Evolutionary conservation across 2,329 filamentous ascomycete genomes (phyloP), one percentile per base, ranked within the genome.

Genomic region (Cyphellophora europaea): DNA sequence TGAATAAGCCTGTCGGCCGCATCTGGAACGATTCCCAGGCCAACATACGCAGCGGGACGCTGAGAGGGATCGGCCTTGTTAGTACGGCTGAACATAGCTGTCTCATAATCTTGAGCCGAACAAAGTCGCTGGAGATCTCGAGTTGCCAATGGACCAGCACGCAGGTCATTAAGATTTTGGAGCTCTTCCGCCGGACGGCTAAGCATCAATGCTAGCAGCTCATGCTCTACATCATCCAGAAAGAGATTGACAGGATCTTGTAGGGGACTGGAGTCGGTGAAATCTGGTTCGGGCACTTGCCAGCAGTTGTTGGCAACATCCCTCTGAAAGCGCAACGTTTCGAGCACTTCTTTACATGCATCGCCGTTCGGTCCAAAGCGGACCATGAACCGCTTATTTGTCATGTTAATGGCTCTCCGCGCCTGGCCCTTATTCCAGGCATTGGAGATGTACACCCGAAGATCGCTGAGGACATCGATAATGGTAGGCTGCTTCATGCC

Each of bases 351-450:
- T 44, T 67, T 63, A 51, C 77, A 82, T 32, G 61, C 53, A 25
- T 37, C 46, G 21, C 63, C 63, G 28, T 79, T 74, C 27, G 67
- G 58, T 6, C 74, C 77, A 52, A 82, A 79, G 2, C 70, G 70
- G 41, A 74, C 64, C 47, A 74, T 62, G 45, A 80, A 83, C 37
- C 72, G 71, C 51, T 78, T 77, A 49, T 83, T 82, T 11, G 67
- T 55, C 5, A 68, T 59, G 4, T 70, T 69, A 45, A 82, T 77
- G 29, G 62, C 55, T 44, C 67, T 65, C 17, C 27, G 42, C 28
- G 34, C 43, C 19, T 47, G 40, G 30, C 67, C 62, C 5, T 56
- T 53, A 29, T 65, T 62, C 37, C 76, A 54, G 6, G 73, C 65
- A 55, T 83, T 78, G 6, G 51, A 60, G 33, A 82, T 57, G 50